A percentile compares a stretch with the other conserved stretches of the same genome.
Evolutionary conservation across 2,329 filamentous ascomycete species (phyloP).

Genomic region (Tolypocladium amazonense): DNA sequence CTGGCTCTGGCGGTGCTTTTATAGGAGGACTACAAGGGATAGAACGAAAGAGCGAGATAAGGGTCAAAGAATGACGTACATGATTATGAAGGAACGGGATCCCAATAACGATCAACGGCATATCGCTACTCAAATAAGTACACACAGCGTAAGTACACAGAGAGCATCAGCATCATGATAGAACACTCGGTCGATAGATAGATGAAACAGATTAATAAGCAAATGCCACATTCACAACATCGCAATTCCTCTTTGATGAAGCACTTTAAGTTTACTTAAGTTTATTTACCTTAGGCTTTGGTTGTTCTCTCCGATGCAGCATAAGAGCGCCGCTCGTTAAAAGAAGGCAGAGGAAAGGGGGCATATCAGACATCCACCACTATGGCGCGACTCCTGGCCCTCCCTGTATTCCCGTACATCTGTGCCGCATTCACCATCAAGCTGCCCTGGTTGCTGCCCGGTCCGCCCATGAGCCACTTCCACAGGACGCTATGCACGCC

Average conservation of each 20-base stretch:
- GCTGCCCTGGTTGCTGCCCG: conserved; percentile 36
- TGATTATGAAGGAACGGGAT: not conserved
- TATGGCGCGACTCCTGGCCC: conserved; percentile 28
- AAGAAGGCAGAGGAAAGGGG: not conserved
- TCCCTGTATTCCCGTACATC: conserved; percentile 42
- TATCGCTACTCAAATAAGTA: no score
- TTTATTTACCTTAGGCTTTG: not conserved
- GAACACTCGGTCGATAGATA: not conserved
- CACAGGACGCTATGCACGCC: conserved; percentile 38
- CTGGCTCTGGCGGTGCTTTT: conserved; percentile 1
- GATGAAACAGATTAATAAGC: not conserved
- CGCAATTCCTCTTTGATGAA: not conserved
- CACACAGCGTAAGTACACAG: not conserved
- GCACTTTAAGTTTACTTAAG: not conserved
- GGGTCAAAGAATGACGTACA: no score
- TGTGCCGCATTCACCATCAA: conserved; percentile 48
- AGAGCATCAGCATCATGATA: not conserved
- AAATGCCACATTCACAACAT: not conserved
- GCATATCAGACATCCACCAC: conserved; percentile 21
- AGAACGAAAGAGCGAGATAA: not conserved
- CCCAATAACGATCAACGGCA: not conserved
- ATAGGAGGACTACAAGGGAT: not conserved
- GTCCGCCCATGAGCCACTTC: conserved; percentile 46
- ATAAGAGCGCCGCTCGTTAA: no score
- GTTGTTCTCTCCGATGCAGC: not conserved